These are phyloP conservation scores for Cercospora berteroae DNA, from an alignment of 2,329 filamentous ascomycete genomes.

Conservation along the genomic window DNA sequence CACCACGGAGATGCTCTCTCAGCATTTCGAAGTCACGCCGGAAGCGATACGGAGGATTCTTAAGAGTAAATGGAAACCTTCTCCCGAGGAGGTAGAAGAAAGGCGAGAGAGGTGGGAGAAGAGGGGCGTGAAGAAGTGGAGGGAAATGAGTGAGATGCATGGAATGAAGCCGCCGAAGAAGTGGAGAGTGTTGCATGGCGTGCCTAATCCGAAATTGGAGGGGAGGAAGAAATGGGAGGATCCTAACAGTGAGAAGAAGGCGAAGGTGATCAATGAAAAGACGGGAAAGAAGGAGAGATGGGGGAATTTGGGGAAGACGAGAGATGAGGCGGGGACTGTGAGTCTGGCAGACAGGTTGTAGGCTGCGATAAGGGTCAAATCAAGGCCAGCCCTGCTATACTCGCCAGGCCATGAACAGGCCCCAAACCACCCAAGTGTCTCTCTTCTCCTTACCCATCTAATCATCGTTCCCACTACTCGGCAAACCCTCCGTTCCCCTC, in stretches of 20 bases:
- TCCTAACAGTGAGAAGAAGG: not conserved
- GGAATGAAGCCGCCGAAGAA: slow-evolving; percentile 58
- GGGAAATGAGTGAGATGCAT: slow-evolving; percentile 44
- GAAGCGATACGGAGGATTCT: slow-evolving; percentile 87
- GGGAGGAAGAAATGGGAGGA: slow-evolving; percentile 13
- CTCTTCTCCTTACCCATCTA: not conserved
- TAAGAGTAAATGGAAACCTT: slow-evolving; percentile 71
- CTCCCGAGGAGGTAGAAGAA: slow-evolving; percentile 46
- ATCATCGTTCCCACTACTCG: slow-evolving; percentile 22
- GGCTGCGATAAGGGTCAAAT: too few species aligned
- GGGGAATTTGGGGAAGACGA: not conserved
- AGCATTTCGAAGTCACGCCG: slow-evolving; percentile 79
- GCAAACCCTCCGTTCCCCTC: slow-evolving; percentile 21
- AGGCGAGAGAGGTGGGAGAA: slow-evolving; percentile 48
- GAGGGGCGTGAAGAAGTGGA: slow-evolving; percentile 51
- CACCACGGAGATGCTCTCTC: slow-evolving; percentile 68
- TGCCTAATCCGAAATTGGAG: slow-evolving; percentile 27
- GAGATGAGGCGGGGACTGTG: not conserved
- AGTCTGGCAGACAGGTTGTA: slow-evolving; percentile 5
- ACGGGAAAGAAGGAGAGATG: slow-evolving; percentile 12
- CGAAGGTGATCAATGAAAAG: not conserved
- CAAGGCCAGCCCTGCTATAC: too few species aligned
- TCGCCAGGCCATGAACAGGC: too few species aligned
- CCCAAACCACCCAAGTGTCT: too few species aligned
- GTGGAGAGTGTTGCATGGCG: slow-evolving; percentile 48